Base-by-base conservation (phyloP, 208 protist species). In the Porcisia deanei region DNA sequence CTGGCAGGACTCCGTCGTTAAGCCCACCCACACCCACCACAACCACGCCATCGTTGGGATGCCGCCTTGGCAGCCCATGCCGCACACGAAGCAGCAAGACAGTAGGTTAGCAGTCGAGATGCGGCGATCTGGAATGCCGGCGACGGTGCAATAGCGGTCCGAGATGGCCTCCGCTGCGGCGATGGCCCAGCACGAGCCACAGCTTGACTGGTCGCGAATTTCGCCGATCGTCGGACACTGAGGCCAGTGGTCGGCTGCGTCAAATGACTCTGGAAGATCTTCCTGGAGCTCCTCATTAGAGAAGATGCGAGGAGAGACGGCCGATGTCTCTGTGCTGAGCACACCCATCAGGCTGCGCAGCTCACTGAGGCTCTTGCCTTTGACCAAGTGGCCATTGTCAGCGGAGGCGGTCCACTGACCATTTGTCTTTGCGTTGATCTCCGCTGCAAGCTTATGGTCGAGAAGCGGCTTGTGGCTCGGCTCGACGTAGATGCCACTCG, bases 181-280 rank as follows among this genome's bases (percentile, higher is more conserved):
- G 68, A 98, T 95, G 45, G 95, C 95, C 95, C 95, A 98, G 90
- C 95, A 98, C 60, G 86, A 93, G 55, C 94, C 95, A 84, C 95
- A 98, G 71, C 74, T 85, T 34, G 87, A 94, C 86, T 98, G 95
- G 78, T 98, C 94, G 41, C 91, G 87, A 67, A 98, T 92, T 68
- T 92, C 80, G 22, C 61, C 25, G 70, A 94, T 91, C 73, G 88
- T 87, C 37, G 60, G 61, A 82, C 91, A 95, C 65, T 89, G 57
- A 14, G 89, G 85, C 91, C 91, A 95, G 43, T 87, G 67, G 37
- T 80, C 77, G 37, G 81, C 81, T 8, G 89, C 78, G 75, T 95
- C 91, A 75, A 95, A 95, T 3, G 65, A 79, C 22, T 84, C 86
- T 1, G 87, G 90, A 45, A 94, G 71, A 16, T 78, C 72, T 69